Evolutionary conservation across 352 stramenopile species (phyloP).

Genomic region (Phytophthora crassamura): DNA sequence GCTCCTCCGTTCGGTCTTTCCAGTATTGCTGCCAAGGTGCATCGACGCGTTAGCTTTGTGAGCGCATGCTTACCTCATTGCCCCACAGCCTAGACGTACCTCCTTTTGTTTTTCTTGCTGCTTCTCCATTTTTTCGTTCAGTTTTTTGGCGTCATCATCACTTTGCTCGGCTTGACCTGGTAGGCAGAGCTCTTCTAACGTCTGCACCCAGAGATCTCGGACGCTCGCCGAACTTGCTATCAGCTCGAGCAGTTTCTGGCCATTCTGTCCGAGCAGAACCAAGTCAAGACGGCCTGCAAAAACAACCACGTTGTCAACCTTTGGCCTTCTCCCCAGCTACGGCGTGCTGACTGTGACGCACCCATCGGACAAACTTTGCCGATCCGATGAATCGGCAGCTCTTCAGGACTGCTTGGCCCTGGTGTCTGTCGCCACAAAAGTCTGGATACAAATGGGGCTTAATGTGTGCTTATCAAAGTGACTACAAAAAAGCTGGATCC

Average conservation of each 20-base stretch:
- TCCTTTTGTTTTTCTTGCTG: slow-evolving; percentile 73
- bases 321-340: not conserved
- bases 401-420: slow-evolving; percentile 49
- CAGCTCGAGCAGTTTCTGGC: slow-evolving; percentile 73
- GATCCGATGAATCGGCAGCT: slow-evolving; percentile 59
- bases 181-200: slow-evolving; percentile 65
- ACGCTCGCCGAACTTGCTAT: slow-evolving; percentile 44
- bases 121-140: slow-evolving; percentile 60
- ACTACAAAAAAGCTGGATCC: not conserved
- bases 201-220: slow-evolving; percentile 75
- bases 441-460: slow-evolving; percentile 14
- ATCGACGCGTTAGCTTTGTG: not conserved
- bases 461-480: not conserved
- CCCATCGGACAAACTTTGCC: slow-evolving; percentile 65
- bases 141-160: slow-evolving; percentile 43
- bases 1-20: slow-evolving; percentile 65
- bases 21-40: slow-evolving; percentile 60
- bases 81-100: slow-evolving; percentile 16
- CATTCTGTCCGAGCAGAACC: slow-evolving; percentile 54
- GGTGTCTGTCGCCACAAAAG: slow-evolving; percentile 55
- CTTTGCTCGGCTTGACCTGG: slow-evolving; percentile 29
- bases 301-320: not conserved
- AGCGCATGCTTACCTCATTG: not conserved
- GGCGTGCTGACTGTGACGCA: slow-evolving; percentile 15
- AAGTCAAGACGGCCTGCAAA: slow-evolving; percentile 49